A percentile compares a stretch with the other conserved stretches of the same genome.
These are phyloP conservation scores for Colletotrichum tanaceti DNA, from an alignment of 2,329 filamentous ascomycete species.

Conservation along the genomic window DNA sequence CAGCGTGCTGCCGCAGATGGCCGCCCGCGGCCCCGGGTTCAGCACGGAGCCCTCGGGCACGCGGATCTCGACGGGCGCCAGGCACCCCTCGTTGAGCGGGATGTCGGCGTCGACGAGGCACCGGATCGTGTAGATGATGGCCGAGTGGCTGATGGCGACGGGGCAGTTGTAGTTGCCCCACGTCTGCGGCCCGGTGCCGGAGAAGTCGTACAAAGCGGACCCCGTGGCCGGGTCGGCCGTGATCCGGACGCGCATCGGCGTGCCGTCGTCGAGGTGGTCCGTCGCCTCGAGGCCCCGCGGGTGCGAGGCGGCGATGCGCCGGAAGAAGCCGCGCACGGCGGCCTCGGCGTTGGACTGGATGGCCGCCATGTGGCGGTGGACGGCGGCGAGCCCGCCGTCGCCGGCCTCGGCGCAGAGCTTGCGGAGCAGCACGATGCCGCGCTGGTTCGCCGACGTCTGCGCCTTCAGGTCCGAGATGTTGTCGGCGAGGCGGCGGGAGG, in stretches of 20 bases:
- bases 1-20: conserved; percentile 70
- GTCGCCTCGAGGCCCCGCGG: conserved; percentile 42
- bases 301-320: conserved; percentile 48
- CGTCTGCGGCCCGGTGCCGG: conserved; percentile 50
- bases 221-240: conserved; percentile 48
- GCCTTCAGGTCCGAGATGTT: conserved; percentile 60
- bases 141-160: conserved; percentile 52
- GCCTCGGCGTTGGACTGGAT: conserved; percentile 56
- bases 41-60: conserved; percentile 50
- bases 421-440: conserved; percentile 51
- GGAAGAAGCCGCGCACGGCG: conserved; percentile 49
- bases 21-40: conserved; percentile 49
- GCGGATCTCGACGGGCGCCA: conserved; percentile 50
- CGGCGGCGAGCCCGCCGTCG: conserved; percentile 46
- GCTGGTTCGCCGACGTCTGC: conserved; percentile 56
- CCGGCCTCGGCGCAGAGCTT: conserved; percentile 51
- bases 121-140: conserved; percentile 54
- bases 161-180: conserved; percentile 53
- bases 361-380: conserved; percentile 54
- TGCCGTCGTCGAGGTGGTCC: conserved; percentile 54
- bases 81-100: conserved; percentile 54
- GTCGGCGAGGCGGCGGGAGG: conserved; percentile 52
- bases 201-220: conserved; percentile 52
- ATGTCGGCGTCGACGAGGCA: conserved; percentile 52
- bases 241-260: conserved; percentile 49